Evolutionary conservation across 2,329 filamentous ascomycete genomes (phyloP).

Genomic region (Davidsoniella australis): DNA sequence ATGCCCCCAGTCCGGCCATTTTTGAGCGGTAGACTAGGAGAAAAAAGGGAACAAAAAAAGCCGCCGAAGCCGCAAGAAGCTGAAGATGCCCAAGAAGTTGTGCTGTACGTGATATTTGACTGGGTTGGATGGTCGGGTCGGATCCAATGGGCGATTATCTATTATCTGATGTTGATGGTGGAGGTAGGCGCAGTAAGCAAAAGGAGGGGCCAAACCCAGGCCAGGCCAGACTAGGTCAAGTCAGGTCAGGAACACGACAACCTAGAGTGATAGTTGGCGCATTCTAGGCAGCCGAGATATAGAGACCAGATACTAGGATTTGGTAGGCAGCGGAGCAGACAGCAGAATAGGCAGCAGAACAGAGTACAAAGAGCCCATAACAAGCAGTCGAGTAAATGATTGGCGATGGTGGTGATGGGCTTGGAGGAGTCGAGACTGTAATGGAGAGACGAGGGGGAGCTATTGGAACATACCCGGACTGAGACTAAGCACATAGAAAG

Average conservation of each 20-base stretch:
- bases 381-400: slow-evolving; percentile 1
- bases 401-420: neutral
- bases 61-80: too few species aligned
- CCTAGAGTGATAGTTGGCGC: neutral
- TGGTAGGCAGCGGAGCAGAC: neutral
- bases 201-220: neutral
- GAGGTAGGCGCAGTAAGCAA: neutral
- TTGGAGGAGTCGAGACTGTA: neutral
- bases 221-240: neutral
- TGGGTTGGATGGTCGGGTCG: too few species aligned
- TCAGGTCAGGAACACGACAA: neutral
- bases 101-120: too few species aligned
- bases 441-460: neutral
- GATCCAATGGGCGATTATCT: neutral
- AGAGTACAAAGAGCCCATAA: neutral
- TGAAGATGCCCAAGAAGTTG: too few species aligned
- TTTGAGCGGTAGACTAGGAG: neutral
- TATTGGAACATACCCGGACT: slow-evolving; percentile 44
- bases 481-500: slow-evolving; percentile 33
- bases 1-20: neutral
- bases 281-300: too few species aligned
- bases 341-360: neutral
- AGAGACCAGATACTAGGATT: neutral
- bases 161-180: neutral
- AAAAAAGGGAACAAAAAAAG: neutral